Conservation (phyloP, 306 rosid genomes). For the Lotus japonicus region DNA sequence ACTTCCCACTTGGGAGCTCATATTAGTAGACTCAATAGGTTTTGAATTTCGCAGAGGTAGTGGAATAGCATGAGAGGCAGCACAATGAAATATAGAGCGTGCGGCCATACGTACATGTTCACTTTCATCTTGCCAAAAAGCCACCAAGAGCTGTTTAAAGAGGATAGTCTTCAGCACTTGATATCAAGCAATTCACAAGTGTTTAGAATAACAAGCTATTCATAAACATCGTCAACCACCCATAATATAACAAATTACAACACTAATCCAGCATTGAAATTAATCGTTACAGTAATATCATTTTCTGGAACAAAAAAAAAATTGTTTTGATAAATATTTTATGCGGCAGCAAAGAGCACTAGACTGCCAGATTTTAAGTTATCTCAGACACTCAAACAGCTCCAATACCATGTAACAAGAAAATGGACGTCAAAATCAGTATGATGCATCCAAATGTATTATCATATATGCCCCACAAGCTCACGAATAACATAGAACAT, state of each 20-base stretch:
- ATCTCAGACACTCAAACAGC: constrained; percentile 12
- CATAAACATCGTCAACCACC: constrained; percentile 4
- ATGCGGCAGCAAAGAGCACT: constrained; percentile 5
- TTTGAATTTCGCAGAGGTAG: constrained; percentile 52
- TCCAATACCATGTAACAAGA: no score
- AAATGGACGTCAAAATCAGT: background rate
- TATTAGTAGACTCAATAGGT: constrained; percentile 30
- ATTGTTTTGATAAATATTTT: background rate
- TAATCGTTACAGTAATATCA: constrained; percentile 11
- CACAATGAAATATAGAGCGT: constrained; percentile 91
- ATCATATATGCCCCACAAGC: background rate
- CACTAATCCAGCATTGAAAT: background rate
- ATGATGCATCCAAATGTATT: constrained; percentile 6
- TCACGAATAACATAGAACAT: background rate
- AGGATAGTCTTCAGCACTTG: constrained; percentile 12
- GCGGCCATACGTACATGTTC: constrained; percentile 97
- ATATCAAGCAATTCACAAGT: constrained; percentile 4
- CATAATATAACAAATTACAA: constrained; percentile 10
- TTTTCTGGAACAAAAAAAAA: constrained; percentile 7
- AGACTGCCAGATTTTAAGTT: constrained; percentile 13
- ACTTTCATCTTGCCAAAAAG: constrained; percentile 98
- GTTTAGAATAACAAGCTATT: background rate
- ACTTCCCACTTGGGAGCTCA: constrained; percentile 24
- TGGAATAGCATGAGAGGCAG: constrained; percentile 90
- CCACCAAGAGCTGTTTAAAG: constrained; percentile 79